Evolutionary conservation across 192 early-diverging fungal genomes (phyloP).

Genomic region (Coemansia sp.): DNA sequence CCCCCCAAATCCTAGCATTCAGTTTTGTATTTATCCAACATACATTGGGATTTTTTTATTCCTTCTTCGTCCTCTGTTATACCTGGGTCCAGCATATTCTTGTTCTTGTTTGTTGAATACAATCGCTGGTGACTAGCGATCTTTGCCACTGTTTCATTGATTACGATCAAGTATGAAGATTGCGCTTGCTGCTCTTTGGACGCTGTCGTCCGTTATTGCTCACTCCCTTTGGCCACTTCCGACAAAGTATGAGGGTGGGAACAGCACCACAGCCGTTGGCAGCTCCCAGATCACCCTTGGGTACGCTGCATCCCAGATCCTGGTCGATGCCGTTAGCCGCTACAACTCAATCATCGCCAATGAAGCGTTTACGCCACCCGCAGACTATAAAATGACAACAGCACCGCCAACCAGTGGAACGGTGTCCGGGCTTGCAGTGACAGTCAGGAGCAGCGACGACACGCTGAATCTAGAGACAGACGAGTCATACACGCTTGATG

Average conservation of each 20-base stretch:
- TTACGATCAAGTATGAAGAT: slow-evolving; percentile 12
- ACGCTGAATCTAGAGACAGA: slow-evolving; percentile 60
- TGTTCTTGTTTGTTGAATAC: background rate
- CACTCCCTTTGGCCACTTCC: slow-evolving; percentile 53
- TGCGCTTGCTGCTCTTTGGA: slow-evolving; percentile 18
- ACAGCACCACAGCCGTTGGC: slow-evolving; percentile 44
- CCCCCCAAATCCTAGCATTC: background rate
- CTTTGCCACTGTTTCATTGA: background rate
- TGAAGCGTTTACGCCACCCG: slow-evolving; percentile 55
- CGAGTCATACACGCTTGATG: slow-evolving; percentile 70
- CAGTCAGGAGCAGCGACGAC: slow-evolving; percentile 48
- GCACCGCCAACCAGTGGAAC: slow-evolving; percentile 6
- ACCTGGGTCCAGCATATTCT: background rate
- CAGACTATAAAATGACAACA: slow-evolving; percentile 37
- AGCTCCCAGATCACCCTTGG: slow-evolving; percentile 32
- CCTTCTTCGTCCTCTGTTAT: background rate
- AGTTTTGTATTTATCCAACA: background rate
- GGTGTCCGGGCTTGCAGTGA: slow-evolving; percentile 49
- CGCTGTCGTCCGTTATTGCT: slow-evolving; percentile 25
- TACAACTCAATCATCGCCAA: slow-evolving; percentile 51
- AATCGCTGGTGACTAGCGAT: background rate
- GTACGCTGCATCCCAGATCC: slow-evolving; percentile 52
- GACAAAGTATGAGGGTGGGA: slow-evolving; percentile 19
- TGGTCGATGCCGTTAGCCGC: slow-evolving; percentile 53
- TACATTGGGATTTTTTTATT: background rate